Conservation (phyloP, 352 stramenopile species). For the Pythium monospermum region DNA sequence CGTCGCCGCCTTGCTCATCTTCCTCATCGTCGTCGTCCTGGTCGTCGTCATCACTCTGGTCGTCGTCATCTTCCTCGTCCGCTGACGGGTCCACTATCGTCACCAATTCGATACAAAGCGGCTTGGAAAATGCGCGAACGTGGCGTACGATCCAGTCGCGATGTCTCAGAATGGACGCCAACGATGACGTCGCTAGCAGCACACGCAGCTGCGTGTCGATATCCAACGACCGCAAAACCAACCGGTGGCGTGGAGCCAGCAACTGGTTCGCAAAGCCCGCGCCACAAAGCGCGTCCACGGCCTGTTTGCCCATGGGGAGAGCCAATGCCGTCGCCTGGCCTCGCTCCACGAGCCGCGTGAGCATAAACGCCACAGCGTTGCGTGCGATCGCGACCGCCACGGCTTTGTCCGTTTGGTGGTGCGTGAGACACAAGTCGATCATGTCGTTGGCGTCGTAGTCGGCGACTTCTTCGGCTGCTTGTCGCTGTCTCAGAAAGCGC, state of each 20-base stretch:
- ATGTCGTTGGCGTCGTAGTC: slow-evolving; percentile 63
- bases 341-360: slow-evolving; percentile 45
- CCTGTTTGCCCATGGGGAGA: slow-evolving; percentile 15
- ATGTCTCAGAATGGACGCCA: slow-evolving; percentile 45
- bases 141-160: slow-evolving; percentile 71
- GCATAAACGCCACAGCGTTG: slow-evolving; percentile 37
- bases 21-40: not conserved
- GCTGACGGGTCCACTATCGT: slow-evolving; percentile 36
- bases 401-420: slow-evolving; percentile 64
- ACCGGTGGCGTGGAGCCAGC: slow-evolving; percentile 30
- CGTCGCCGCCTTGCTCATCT: not conserved
- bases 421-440: slow-evolving; percentile 59
- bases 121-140: slow-evolving; percentile 30
- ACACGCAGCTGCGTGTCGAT: slow-evolving; percentile 49
- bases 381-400: slow-evolving; percentile 48
- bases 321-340: slow-evolving; percentile 38
- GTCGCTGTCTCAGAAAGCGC: slow-evolving; percentile 53
- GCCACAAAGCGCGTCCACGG: slow-evolving; percentile 36
- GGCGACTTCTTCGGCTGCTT: slow-evolving; percentile 21
- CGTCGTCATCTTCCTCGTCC: not conserved
- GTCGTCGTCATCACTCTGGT: not conserved
- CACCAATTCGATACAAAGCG: slow-evolving; percentile 35
- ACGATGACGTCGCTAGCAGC: slow-evolving; percentile 34
- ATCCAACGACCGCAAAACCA: slow-evolving; percentile 49
- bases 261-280: slow-evolving; percentile 38